phyloP scores from a whole-genome alignment of 257 asterid genomes.

The Prunella vulgaris region DNA sequence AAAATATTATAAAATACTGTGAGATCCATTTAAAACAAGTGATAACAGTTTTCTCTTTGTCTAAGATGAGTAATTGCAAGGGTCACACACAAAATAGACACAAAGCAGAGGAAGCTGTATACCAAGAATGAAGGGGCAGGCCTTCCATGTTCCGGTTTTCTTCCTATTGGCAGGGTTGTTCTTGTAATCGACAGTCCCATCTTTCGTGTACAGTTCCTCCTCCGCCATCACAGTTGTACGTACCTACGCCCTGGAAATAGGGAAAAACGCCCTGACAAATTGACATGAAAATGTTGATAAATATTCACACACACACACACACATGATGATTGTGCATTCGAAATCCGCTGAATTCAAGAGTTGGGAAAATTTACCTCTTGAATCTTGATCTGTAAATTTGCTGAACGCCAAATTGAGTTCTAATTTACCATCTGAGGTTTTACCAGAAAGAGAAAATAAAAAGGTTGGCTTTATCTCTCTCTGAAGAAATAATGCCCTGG shows the following conservation, averaged over 20 bases:
- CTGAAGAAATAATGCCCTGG: no score
- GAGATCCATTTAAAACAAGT: no score
- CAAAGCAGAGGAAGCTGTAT: no score
- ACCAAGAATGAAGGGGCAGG: conserved; percentile 45
- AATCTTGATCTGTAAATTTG: neutral
- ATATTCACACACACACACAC: no score
- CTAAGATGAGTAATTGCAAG: no score
- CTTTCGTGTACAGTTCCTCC: conserved; percentile 47
- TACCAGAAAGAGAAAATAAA: neutral
- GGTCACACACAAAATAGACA: no score
- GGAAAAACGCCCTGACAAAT: neutral
- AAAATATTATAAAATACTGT: no score
- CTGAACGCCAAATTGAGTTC: neutral
- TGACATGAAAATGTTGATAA: no score
- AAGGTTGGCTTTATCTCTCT: neutral
- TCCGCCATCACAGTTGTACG: neutral
- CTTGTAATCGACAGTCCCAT: conserved; percentile 55
- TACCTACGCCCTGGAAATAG: neutral
- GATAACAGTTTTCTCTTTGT: no score
- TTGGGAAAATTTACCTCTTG: neutral
- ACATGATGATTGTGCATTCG: no score
- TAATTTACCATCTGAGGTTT: neutral
- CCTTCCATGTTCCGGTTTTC: conserved; percentile 63
- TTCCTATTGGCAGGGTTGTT: conserved; percentile 44
- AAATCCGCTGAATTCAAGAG: no score